A percentile compares a stretch with the other conserved stretches of the same genome.
Evolutionary conservation across 805 yeast genomes (phyloP).

Genomic region (Metschnikowia reukaufii): DNA sequence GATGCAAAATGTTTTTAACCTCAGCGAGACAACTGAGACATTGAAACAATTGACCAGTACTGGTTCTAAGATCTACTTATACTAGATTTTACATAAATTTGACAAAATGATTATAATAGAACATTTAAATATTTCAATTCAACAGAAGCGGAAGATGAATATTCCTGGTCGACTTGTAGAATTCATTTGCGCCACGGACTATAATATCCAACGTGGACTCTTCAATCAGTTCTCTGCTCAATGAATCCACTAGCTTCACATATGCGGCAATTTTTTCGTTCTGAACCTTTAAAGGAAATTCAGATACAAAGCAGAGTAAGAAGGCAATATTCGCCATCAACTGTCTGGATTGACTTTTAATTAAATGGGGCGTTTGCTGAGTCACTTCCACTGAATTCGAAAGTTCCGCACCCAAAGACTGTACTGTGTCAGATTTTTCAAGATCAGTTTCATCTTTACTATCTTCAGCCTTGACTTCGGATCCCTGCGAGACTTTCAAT

Average conservation of each 20-base stretch:
- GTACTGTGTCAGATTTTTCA: background rate
- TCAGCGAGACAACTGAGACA: constrained; percentile 43
- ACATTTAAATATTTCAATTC: constrained; percentile 2
- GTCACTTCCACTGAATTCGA: background rate
- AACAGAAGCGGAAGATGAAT: constrained; percentile 25
- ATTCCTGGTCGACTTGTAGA: constrained; percentile 28
- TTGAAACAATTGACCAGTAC: constrained; percentile 42
- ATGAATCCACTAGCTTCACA: constrained; percentile 1
- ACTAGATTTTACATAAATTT: constrained; percentile 26
- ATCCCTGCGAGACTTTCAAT: background rate
- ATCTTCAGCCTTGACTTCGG: background rate
- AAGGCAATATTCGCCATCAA: constrained; percentile 26
- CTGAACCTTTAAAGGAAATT: constrained; percentile 2
- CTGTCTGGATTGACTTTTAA: constrained; percentile 11
- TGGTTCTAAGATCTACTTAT: constrained; percentile 54
- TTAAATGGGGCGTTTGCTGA: background rate
- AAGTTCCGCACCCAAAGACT: background rate
- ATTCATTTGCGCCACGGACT: constrained; percentile 25
- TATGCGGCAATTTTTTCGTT: background rate
- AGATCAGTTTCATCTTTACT: background rate
- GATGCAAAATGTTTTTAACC: constrained; percentile 60
- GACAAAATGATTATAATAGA: background rate
- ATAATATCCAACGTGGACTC: constrained; percentile 20
- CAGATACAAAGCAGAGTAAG: constrained; percentile 20
- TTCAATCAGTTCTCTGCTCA: constrained; percentile 15